These are phyloP conservation scores for Phytopythium boreale DNA, from an alignment of 352 stramenopile species.

Conservation along the genomic window DNA sequence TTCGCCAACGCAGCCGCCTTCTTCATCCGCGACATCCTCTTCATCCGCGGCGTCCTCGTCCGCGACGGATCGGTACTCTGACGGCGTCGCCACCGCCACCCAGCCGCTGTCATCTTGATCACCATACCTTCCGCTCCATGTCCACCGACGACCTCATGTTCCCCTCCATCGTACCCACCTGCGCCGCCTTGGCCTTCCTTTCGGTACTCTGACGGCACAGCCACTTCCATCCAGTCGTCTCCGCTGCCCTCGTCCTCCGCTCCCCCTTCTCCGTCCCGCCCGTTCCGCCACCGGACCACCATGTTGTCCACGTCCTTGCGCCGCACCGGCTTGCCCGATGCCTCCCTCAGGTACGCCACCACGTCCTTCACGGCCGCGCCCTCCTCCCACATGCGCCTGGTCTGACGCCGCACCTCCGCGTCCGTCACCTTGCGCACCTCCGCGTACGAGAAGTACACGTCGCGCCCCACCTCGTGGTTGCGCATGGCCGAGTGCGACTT, in stretches of 20 bases:
- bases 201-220: neutral
- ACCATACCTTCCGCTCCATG: too few species aligned
- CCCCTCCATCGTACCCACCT: too few species aligned
- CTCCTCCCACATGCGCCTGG: neutral
- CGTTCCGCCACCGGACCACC: neutral
- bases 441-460: neutral
- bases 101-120: neutral
- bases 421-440: neutral
- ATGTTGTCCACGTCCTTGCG: slow-evolving; percentile 2
- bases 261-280: neutral
- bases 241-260: neutral
- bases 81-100: neutral
- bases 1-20: neutral
- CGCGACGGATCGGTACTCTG: neutral
- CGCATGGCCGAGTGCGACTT: neutral
- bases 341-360: neutral
- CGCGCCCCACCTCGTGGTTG: neutral
- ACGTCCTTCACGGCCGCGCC: neutral
- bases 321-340: neutral
- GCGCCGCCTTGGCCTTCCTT: neutral
- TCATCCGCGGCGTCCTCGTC: neutral
- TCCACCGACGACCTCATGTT: too few species aligned
- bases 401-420: neutral
- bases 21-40: neutral
- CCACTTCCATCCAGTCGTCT: neutral